Conservation (phyloP, 768 basidiomycete species). For the Lactarius trivialis region DNA sequence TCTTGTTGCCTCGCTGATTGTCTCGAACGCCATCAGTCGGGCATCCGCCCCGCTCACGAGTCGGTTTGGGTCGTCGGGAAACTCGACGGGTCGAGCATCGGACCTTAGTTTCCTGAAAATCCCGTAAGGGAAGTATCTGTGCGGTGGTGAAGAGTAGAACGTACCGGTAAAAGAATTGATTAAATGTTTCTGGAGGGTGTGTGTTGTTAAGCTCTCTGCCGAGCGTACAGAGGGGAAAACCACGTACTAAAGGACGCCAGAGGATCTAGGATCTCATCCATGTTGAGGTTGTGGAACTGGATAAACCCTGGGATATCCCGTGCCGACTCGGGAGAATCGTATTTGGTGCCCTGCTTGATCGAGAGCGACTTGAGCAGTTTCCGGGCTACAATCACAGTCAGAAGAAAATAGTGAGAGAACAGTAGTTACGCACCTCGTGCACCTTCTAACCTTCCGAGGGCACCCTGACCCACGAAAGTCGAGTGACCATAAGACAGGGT, state of each 20-base stretch:
- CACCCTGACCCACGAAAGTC: conserved; percentile 45
- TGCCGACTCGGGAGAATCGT: conserved; percentile 79
- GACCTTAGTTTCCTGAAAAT: conserved; percentile 73
- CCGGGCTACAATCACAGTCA: conserved; percentile 43
- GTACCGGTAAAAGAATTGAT: conserved; percentile 82
- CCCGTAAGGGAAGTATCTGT: background rate
- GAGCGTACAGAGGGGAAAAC: background rate
- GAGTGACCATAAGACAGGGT: background rate
- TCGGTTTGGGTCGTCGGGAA: conserved; percentile 65
- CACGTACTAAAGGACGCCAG: conserved; percentile 71
- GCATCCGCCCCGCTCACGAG: conserved; percentile 92
- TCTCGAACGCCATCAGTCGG: conserved; percentile 91
- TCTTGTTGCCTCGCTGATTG: conserved; percentile 74
- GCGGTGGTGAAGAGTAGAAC: conserved; percentile 6
- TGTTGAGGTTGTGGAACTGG: conserved; percentile 79
- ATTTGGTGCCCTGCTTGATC: conserved; percentile 91
- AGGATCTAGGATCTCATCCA: conserved; percentile 79
- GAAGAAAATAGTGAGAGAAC: background rate
- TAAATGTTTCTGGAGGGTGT: conserved; percentile 66
- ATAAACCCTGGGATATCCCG: conserved; percentile 84
- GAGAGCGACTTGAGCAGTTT: conserved; percentile 83
- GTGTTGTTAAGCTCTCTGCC: background rate
- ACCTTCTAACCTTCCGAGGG: conserved; percentile 84
- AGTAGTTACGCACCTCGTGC: conserved; percentile 51
- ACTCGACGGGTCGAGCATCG: conserved; percentile 67